These are phyloP conservation scores for Salicornia ramosissima DNA, from an alignment of 148 eudicot species.

Conservation along the genomic window DNA sequence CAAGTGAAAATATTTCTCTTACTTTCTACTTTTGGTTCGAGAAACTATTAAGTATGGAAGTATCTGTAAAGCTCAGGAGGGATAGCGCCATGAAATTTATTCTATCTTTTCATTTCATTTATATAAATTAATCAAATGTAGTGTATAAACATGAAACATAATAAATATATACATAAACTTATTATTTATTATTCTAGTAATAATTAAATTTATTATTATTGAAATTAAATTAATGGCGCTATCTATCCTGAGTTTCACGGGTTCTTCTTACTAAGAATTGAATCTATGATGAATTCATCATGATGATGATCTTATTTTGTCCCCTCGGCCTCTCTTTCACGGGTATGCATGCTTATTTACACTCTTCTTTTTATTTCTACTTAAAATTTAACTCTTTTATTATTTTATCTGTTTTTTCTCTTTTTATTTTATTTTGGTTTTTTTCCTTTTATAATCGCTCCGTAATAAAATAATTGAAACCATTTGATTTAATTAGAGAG, in stretches of 20 bases:
- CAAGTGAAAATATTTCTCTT: not conserved
- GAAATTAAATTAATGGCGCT: constrained; percentile 31
- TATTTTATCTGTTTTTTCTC: not conserved
- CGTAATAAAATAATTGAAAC: no score
- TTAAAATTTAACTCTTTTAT: no score
- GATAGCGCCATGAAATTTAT: constrained; percentile 67
- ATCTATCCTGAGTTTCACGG: constrained; percentile 50
- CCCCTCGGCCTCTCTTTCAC: not conserved
- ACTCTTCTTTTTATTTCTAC: not conserved
- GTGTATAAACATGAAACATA: no score
- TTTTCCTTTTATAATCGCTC: no score
- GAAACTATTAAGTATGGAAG: constrained; percentile 33
- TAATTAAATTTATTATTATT: no score
- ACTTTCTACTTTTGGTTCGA: not conserved
- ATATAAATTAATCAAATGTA: no score
- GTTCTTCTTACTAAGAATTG: constrained; percentile 25
- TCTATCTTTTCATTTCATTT: no score
- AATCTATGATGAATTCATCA: no score
- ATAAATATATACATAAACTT: no score
- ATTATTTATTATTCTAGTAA: no score
- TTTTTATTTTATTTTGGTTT: not conserved
- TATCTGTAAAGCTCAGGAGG: constrained; percentile 94
- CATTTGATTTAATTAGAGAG: no score
- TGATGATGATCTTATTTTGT: no score
- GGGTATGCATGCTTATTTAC: constrained; percentile 15